Conservation (phyloP, 2,329 filamentous ascomycete species). For the Curvularia sp. region DNA sequence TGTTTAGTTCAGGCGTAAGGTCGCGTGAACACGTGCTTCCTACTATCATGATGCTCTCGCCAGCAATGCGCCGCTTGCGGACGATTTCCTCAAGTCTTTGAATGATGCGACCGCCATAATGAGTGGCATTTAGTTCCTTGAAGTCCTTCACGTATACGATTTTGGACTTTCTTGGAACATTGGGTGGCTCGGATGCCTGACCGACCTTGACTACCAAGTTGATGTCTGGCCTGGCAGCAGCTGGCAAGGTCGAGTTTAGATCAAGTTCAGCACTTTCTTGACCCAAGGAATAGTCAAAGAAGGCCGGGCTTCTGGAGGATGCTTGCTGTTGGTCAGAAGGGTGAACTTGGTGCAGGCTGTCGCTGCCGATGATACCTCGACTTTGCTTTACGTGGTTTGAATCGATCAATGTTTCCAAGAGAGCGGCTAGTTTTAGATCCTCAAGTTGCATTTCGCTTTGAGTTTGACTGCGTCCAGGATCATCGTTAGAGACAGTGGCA, state of each 20-base stretch:
- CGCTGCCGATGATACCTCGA: constrained; percentile 19
- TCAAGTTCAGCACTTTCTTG: constrained; percentile 31
- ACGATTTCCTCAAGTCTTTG: constrained; percentile 73
- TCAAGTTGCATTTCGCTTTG: constrained; percentile 46
- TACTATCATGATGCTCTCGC: constrained; percentile 76
- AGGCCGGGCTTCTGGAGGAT: constrained; percentile 26
- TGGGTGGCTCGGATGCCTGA: constrained; percentile 24
- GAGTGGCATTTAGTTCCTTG: constrained; percentile 74
- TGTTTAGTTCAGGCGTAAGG: constrained; percentile 52
- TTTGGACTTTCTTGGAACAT: constrained; percentile 56
- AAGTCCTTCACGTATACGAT: constrained; percentile 84
- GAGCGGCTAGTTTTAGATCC: constrained; percentile 47
- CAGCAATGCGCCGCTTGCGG: constrained; percentile 73
- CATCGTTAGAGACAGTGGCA: constrained; percentile 22
- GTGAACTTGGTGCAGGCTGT: constrained; percentile 1
- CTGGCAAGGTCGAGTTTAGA: constrained; percentile 35
- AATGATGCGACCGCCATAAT: constrained; percentile 74
- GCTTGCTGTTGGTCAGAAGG: constrained; percentile 4
- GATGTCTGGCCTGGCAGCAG: constrained; percentile 22
- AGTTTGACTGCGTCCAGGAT: constrained; percentile 30
- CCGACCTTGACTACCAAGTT: constrained; percentile 30
- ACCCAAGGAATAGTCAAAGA: constrained; percentile 43
- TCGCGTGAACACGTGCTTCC: constrained; percentile 73
- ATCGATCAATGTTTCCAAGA: constrained; percentile 46
- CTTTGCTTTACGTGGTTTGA: constrained; percentile 42